Percentiles rank a stretch among this genome's conserved stretches.
Conservation (phyloP, 2,329 filamentous ascomycete species). For the Sordariomycetes sp. region DNA sequence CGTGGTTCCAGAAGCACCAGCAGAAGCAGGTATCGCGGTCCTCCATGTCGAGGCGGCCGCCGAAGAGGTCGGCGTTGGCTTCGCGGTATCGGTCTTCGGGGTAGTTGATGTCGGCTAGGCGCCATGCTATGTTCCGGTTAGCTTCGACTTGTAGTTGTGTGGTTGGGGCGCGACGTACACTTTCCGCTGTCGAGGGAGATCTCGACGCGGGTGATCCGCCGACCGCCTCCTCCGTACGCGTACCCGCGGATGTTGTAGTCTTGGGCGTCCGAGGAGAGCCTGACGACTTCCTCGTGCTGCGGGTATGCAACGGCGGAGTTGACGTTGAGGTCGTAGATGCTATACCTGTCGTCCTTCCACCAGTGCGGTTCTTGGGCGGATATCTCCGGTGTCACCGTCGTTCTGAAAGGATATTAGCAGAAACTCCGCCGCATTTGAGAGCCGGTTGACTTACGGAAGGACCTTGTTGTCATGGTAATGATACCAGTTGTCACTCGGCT, state of each 20-base stretch:
- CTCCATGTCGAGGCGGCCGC: conserved; percentile 67
- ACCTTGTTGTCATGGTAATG: conserved; percentile 92
- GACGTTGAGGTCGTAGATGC: conserved; percentile 83
- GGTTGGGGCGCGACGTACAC: not conserved
- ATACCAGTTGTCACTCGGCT: conserved; percentile 87
- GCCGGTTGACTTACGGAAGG: conserved; percentile 38
- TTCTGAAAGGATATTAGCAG: not conserved
- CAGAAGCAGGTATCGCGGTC: conserved; percentile 78
- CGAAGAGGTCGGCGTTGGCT: conserved; percentile 51
- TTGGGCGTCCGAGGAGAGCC: not conserved
- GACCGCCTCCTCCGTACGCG: conserved; percentile 81
- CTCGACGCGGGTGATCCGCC: conserved; percentile 57
- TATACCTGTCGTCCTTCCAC: conserved; percentile 85
- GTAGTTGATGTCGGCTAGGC: conserved; percentile 66
- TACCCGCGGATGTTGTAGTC: conserved; percentile 57
- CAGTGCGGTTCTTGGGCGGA: conserved; percentile 37
- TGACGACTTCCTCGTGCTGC: conserved; percentile 61
- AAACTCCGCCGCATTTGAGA: not conserved
- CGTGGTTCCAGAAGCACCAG: conserved; percentile 85
- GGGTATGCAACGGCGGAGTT: conserved; percentile 79
- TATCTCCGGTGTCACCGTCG: conserved; percentile 30
- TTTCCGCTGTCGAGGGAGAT: conserved; percentile 6
- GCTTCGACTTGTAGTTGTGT: not conserved
- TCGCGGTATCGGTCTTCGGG: conserved; percentile 74
- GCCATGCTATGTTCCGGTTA: conserved; percentile 43